Conservation (phyloP, 78 protist genomes). For the Reticulomyxa filosa region DNA sequence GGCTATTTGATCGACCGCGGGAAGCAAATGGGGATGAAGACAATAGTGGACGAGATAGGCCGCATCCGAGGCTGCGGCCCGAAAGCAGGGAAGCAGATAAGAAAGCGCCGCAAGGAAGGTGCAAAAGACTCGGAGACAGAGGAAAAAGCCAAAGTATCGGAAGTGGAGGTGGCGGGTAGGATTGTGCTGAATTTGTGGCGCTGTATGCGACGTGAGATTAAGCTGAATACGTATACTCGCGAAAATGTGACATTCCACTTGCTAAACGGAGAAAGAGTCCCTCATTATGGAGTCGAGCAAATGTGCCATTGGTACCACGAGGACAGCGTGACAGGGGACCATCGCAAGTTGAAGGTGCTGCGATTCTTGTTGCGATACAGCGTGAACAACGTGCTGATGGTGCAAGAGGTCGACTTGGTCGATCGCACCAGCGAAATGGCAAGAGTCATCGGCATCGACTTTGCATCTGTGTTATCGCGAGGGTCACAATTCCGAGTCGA, state of each 20-base stretch:
- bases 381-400: no score
- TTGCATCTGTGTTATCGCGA: conserved; percentile 24
- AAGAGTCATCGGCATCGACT: conserved; percentile 69
- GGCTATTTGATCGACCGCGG: conserved; percentile 58
- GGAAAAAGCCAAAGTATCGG: no score
- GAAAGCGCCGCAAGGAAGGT: neutral
- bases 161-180: conserved; percentile 45
- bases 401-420: conserved; percentile 38
- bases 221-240: conserved; percentile 1
- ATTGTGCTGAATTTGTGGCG: conserved; percentile 65
- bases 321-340: no score
- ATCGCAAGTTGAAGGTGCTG: no score
- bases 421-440: conserved; percentile 59
- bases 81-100: neutral
- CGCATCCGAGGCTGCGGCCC: neutral
- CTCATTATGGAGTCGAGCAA: no score
- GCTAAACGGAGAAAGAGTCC: no score
- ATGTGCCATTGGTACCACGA: no score
- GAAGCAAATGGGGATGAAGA: neutral
- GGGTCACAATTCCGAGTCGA: conserved; percentile 87
- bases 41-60: no score
- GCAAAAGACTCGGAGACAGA: neutral
- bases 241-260: neutral
- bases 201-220: conserved; percentile 38
- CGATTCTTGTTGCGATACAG: no score